Percentiles rank a stretch among this genome's conserved stretches.
Conservation (phyloP, 2,329 filamentous ascomycete genomes). For the Cladophialophora bantiana region DNA sequence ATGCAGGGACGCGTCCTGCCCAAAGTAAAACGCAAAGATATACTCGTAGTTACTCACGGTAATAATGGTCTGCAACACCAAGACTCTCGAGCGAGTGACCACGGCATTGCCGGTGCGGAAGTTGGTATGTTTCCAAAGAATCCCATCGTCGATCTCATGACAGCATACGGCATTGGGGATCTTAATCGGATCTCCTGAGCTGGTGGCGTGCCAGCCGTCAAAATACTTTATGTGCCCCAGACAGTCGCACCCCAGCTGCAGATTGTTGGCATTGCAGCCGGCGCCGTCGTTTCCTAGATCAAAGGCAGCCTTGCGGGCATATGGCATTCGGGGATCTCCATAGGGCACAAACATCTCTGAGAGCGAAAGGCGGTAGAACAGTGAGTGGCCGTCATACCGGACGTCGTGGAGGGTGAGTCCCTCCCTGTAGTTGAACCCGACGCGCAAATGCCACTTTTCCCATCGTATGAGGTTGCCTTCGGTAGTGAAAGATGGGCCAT, state of each 20-base stretch:
- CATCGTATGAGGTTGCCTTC: conserved; percentile 46
- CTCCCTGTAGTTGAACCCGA: conserved; percentile 57
- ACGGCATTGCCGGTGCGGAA: conserved; percentile 47
- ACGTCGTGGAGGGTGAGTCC: conserved; percentile 53
- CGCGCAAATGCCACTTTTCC: conserved; percentile 54
- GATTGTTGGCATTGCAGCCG: conserved; percentile 53
- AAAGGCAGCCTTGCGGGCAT: conserved; percentile 53
- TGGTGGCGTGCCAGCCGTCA: conserved; percentile 48
- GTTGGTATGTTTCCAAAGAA: conserved; percentile 53
- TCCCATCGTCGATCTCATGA: conserved; percentile 51
- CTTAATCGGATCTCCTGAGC: conserved; percentile 46
- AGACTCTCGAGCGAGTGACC: conserved; percentile 45
- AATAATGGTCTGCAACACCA: conserved; percentile 51
- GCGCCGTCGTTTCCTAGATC: conserved; percentile 55
- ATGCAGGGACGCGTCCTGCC: conserved; percentile 50
- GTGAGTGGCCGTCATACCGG: conserved; percentile 48
- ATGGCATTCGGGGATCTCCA: conserved; percentile 51
- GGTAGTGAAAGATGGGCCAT: conserved; percentile 47
- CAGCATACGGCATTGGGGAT: conserved; percentile 54
- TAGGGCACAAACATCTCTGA: conserved; percentile 57
- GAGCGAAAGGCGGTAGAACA: conserved; percentile 53
- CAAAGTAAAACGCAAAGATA: conserved; percentile 53
- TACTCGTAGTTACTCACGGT: conserved; percentile 56
- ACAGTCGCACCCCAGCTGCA: conserved; percentile 54
- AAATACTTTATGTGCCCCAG: conserved; percentile 55